Base-by-base conservation (phyloP, 1,139 yeast genomes). In the Yamadazyma siamensis region DNA sequence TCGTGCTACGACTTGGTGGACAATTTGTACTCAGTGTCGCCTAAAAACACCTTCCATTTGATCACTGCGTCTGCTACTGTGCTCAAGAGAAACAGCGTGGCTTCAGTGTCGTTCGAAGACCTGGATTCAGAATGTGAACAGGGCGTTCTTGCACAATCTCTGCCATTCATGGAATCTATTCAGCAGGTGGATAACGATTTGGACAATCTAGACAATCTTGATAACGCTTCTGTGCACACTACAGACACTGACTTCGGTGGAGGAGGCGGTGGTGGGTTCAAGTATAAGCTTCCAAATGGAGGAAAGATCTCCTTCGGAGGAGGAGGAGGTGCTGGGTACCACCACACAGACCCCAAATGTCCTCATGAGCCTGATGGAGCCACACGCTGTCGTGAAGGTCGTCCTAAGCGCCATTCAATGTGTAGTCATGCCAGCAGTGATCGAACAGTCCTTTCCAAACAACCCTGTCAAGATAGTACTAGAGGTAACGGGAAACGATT, bases 1-100 rank as follows among this genome's bases (percentile, higher is more conserved):
- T 50, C 61, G 6, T 50, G 58, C 32, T 50, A 51, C 29, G 49
- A 52, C 16, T 40, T 61, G 31, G 57, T 64, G 15, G 70, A 64
- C 32, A 58, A 53, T 32, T 43, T 64, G 23, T 65, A 63, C 35
- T 59, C 71, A 0, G 64, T 65, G 2, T 62, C 70, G 2, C 73
- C 73, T 0, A 61, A 51, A 31, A 62, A 63, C 33, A 64, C 71
- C 0, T 58, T 51, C 35, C 64, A 64, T 43, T 46, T 63, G 26
- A 51, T 59, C 26, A 45, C 54, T 12, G 61, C 59, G 13, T 52
- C 59, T 4, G 65, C 64, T n/a, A 44, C 51, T 29, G 63, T 59
- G 11, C 47, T 43, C 28, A 25, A 36, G 10, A 34, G 35, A 17
- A 52, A 46, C 26, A 40, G 36, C 5, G 21, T 32, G 6, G 25